Evolutionary conservation across 202 grass and related monocot genomes (phyloP).

Genomic region (Hordeum pubiflorum): DNA sequence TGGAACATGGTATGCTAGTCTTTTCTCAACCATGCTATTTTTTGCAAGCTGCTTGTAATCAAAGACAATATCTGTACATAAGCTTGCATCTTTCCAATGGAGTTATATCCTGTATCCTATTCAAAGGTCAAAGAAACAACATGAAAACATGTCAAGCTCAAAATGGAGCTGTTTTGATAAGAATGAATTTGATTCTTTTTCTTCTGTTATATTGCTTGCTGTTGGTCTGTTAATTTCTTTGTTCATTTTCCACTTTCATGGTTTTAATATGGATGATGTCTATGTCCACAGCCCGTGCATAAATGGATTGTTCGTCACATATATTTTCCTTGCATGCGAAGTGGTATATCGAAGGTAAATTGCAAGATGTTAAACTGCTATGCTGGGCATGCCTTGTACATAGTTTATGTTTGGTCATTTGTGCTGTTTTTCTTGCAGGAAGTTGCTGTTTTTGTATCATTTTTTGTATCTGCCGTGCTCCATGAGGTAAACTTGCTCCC

Average conservation of each 20-base stretch:
- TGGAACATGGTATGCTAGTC: conserved; percentile 69
- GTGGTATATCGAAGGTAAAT: conserved; percentile 71
- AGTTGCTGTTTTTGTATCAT: conserved; percentile 61
- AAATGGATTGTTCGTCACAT: conserved; percentile 71
- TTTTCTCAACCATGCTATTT: conserved; percentile 10
- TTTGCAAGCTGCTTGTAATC: not conserved
- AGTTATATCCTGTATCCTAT: not conserved
- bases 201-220: not conserved
- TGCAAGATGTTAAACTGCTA: not conserved
- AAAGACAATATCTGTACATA: conserved; percentile 1
- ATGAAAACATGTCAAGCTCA: not conserved
- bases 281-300: conserved; percentile 56
- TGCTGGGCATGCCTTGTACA: not conserved
- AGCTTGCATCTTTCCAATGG: not conserved
- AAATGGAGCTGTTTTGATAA: not conserved
- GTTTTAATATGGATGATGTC: conserved; percentile 17
- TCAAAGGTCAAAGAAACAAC: not conserved
- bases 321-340: conserved; percentile 66
- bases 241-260: conserved; percentile 1
- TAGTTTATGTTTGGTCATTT: conserved; percentile 3
- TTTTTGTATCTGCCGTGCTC: conserved; percentile 62
- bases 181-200: not conserved
- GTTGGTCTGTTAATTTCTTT: not conserved
- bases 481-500: conserved; percentile 50
- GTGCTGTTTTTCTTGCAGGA: conserved; percentile 40